Base-by-base conservation (phyloP, 129 eudicot species). In the Silybum marianum region DNA sequence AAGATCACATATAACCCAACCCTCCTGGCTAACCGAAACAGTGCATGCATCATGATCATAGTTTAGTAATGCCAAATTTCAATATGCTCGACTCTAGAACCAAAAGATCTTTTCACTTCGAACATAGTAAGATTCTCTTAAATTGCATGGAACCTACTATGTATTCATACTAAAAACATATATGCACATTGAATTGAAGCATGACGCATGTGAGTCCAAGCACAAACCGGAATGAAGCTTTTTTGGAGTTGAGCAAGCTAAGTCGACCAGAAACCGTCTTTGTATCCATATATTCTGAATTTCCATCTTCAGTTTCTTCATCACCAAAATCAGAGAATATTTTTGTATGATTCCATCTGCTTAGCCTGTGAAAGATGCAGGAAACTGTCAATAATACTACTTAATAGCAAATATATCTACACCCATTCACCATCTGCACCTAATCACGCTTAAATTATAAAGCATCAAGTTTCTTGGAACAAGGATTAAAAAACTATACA, bases 321-420 rank as follows among this genome's bases (percentile, higher is more conserved):
- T 93, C 98, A 46, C 85, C 97, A 78, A 89, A 86, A 71, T 95
- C 99, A 19, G 98, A 93, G 75, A 95, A 95, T 80, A 95, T 88
- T 76, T 84, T 93, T 63, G 99, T 93, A 85, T 93, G 98, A 82
- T 93, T 91, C 99, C 99, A 96, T 87, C 90, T 90, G 90, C 99
- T 96, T 74, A 80, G 74, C 86, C 99, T 96, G 92, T 75, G 21
- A 54, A 82, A 51, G 21, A 63, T 39, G 18, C 74, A 36, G 0
- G 1, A 16, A 42, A 42, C 34, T 10, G 71, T 13, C 28, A 71
- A 25, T 26, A 70, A 69, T 5, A 67, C 58, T 63, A n/a, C 24
- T 24, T n/a, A 48, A 23, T 42, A 54, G 65, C 22, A 54, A 54
- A 54, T 6, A 16, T 16, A 54, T 16, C 65, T 18, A 54, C 19